Evolutionary conservation across 106 monocot genomes (phyloP).

Genomic region (Allium sativum): DNA sequence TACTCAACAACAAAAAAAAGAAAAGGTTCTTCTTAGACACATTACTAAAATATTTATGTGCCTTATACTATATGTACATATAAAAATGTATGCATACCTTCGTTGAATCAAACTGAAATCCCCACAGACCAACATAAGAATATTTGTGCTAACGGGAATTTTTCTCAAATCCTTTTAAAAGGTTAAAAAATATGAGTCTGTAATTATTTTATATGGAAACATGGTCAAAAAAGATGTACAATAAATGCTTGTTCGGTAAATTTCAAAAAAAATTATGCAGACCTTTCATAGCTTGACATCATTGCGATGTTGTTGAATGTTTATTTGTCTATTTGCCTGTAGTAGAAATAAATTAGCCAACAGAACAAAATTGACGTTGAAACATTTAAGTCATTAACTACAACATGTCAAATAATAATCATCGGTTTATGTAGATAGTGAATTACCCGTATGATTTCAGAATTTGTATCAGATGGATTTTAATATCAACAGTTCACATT

Average conservation of each 20-base stretch:
- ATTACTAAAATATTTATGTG: not conserved
- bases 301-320: slow-evolving; percentile 43
- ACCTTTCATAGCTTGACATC: slow-evolving; percentile 99
- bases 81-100: slow-evolving; percentile 29
- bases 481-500: too few species aligned
- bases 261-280: not conserved
- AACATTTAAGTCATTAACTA: too few species aligned
- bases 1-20: too few species aligned
- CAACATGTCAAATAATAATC: too few species aligned
- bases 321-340: slow-evolving; percentile 58
- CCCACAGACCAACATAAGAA: slow-evolving; percentile 97
- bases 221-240: not conserved
- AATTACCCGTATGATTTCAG: too few species aligned
- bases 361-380: too few species aligned
- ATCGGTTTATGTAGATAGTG: too few species aligned
- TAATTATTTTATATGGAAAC: not conserved
- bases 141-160: slow-evolving; percentile 88
- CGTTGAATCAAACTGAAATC: slow-evolving; percentile 88
- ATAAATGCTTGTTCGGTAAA: not conserved
- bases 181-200: slow-evolving; percentile 94
- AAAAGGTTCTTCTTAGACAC: not conserved
- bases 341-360: not conserved
- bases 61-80: not conserved
- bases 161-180: slow-evolving; percentile 93
- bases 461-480: too few species aligned